These are phyloP conservation scores for Strigomonas oncopelti DNA, from an alignment of 208 protist species.

Conservation along the genomic window DNA sequence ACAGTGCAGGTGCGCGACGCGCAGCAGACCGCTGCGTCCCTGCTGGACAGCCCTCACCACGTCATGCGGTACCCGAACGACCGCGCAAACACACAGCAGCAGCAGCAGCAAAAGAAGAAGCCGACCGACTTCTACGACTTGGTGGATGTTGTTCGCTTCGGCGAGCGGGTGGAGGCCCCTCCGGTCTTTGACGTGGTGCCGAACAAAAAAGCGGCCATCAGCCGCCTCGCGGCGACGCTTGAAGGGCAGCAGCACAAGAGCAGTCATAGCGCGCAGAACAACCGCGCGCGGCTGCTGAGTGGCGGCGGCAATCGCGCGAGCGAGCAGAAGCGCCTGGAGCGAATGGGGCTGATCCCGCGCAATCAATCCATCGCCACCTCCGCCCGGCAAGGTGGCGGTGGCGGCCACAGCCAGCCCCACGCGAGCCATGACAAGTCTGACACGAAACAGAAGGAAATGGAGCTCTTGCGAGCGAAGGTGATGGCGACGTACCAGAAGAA, in stretches of 20 bases:
- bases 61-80: constrained; percentile 40
- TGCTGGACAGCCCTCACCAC: constrained; percentile 13
- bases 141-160: constrained; percentile 81
- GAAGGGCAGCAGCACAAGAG: constrained; percentile 12
- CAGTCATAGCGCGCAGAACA: background rate
- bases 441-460: constrained; percentile 70
- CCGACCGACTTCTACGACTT: constrained; percentile 77
- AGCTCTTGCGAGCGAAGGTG: constrained; percentile 61
- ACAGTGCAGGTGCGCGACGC: constrained; percentile 21
- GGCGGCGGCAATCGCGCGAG: constrained; percentile 22
- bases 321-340: constrained; percentile 62
- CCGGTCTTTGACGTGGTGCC: constrained; percentile 83
- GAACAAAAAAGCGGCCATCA: constrained; percentile 63
- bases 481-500: constrained; percentile 79
- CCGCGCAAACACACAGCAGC: background rate
- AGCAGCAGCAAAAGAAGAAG: constrained; percentile 14
- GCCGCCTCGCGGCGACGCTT: constrained; percentile 46
- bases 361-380: constrained; percentile 24
- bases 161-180: constrained; percentile 81
- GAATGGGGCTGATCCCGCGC: constrained; percentile 50
- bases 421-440: background rate
- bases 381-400: background rate
- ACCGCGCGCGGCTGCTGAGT: constrained; percentile 12
- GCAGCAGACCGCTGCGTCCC: constrained; percentile 10
- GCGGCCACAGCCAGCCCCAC: constrained; percentile 7